These are phyloP conservation scores for Candida insectorum DNA, from an alignment of 805 yeast species.

Conservation along the genomic window DNA sequence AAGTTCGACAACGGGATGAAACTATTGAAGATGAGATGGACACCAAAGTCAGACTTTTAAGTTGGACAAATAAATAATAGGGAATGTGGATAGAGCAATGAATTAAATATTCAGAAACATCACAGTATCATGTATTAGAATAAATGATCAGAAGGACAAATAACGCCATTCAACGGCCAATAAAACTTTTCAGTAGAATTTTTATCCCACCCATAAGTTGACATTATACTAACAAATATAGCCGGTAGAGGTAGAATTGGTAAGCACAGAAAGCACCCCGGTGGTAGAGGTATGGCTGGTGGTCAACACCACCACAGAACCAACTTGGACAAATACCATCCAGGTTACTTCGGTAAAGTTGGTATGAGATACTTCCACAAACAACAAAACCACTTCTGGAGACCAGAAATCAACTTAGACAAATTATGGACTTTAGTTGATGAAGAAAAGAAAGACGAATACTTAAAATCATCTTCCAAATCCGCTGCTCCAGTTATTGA, in stretches of 20 bases:
- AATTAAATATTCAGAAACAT: too few relatives aligned
- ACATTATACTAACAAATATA: slow-evolving; percentile 43
- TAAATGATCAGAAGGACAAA: too few relatives aligned
- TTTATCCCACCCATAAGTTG: too few relatives aligned
- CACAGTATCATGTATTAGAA: too few relatives aligned
- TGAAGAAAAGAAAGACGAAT: slow-evolving; percentile 89
- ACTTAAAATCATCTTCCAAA: slow-evolving; percentile 77
- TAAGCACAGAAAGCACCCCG: slow-evolving; percentile 99
- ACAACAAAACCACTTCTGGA: slow-evolving; percentile 93
- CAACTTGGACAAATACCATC: slow-evolving; percentile 99
- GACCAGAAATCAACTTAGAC: slow-evolving; percentile 96
- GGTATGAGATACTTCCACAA: slow-evolving; percentile 99
- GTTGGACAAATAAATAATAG: too few relatives aligned
- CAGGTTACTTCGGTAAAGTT: slow-evolving; percentile 99
- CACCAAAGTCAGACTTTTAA: too few relatives aligned
- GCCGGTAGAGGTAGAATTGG: slow-evolving; percentile 99
- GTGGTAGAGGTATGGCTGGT: slow-evolving; percentile 99
- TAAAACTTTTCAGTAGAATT: too few relatives aligned
- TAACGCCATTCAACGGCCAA: too few relatives aligned
- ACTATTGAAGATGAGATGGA: too few relatives aligned
- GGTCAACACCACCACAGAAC: slow-evolving; percentile 99
- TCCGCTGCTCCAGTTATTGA: slow-evolving; percentile 98
- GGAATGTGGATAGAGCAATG: too few relatives aligned
- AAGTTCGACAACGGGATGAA: too few relatives aligned
- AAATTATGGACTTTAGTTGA: slow-evolving; percentile 97